phyloP scores from a whole-genome alignment of 192 early-diverging fungal species.

The Podila horticola region DNA sequence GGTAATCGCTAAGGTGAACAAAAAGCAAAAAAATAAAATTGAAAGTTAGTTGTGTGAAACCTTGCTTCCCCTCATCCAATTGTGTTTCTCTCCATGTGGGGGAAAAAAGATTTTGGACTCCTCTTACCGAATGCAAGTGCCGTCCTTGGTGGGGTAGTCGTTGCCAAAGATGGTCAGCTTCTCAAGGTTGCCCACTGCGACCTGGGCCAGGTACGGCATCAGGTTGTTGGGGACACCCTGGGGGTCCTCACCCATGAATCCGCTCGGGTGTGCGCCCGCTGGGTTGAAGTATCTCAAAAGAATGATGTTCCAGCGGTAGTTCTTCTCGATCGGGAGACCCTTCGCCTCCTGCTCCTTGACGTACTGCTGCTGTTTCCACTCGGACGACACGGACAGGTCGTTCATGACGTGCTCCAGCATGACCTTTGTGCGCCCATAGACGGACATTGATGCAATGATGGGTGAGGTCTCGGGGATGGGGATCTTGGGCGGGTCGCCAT shows the following conservation, averaged over 20 bases:
- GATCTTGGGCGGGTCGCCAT: constrained; percentile 77
- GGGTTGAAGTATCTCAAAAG: constrained; percentile 88
- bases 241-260: constrained; percentile 92
- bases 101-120: background rate
- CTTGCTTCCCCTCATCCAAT: no score
- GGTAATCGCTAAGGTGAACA: constrained; percentile 78
- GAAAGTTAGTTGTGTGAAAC: background rate
- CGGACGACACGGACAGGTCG: constrained; percentile 72
- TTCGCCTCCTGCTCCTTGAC: background rate
- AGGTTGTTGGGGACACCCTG: constrained; percentile 88
- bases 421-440: constrained; percentile 96
- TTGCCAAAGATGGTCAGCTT: constrained; percentile 89
- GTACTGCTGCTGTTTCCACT: constrained; percentile 43
- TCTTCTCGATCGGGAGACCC: background rate
- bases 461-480: constrained; percentile 78
- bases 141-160: constrained; percentile 93
- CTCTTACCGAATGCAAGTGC: constrained; percentile 67
- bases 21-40: background rate
- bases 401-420: constrained; percentile 86
- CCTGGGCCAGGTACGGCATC: constrained; percentile 89
- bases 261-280: constrained; percentile 89
- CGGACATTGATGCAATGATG: constrained; percentile 81
- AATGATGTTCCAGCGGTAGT: constrained; percentile 33
- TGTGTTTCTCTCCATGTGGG: background rate
- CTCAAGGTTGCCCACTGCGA: constrained; percentile 86